Evolutionary conservation across 2,329 filamentous ascomycete species (phyloP).

Genomic region (Trichophyton equinum): DNA sequence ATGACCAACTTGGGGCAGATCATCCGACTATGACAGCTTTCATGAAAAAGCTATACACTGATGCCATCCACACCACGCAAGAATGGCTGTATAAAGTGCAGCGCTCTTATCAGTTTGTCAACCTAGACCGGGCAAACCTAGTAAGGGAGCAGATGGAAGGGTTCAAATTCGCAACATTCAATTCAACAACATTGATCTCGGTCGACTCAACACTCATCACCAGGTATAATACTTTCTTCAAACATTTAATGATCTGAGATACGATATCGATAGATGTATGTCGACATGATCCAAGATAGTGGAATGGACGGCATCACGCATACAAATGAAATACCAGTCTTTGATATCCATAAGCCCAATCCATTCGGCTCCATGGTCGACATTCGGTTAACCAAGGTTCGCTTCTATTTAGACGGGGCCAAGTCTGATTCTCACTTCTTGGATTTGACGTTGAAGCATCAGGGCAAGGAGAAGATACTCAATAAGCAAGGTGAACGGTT

Average conservation of each 20-base stretch:
- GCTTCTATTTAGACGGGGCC: not conserved
- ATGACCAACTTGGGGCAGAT: not conserved
- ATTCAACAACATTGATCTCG: not conserved
- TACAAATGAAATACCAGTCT: not conserved
- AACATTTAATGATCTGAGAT: not conserved
- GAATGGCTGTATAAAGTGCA: not conserved
- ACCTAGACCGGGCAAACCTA: not conserved
- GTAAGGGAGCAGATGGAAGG: not conserved
- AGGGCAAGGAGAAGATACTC: not conserved
- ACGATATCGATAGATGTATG: not conserved
- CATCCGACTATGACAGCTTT: not conserved
- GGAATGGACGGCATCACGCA: not conserved
- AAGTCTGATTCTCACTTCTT: not conserved
- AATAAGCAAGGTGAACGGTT: not conserved
- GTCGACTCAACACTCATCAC: not conserved
- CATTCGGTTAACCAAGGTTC: not conserved
- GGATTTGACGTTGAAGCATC: not conserved
- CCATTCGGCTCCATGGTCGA: not conserved
- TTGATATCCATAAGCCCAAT: not conserved
- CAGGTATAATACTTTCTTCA: not conserved
- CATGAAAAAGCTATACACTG: not conserved
- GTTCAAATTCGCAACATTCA: not conserved
- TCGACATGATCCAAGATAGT: not conserved
- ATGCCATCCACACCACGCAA: not conserved
- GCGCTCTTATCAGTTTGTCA: not conserved